phyloP scores from a whole-genome alignment of 139 green algal genomes.

The Penium margaritaceum region DNA sequence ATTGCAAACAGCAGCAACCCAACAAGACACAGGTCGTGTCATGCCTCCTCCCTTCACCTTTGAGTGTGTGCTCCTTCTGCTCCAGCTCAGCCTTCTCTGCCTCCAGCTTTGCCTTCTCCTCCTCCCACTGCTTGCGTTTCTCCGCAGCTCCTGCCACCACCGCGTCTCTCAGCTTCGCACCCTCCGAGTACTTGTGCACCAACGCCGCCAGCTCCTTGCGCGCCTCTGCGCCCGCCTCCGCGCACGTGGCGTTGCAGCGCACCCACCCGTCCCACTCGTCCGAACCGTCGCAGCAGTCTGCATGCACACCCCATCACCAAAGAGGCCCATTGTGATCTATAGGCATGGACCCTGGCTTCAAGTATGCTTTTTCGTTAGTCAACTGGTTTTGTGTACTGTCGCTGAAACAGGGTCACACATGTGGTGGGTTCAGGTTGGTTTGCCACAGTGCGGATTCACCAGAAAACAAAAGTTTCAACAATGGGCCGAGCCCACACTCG shows the following conservation, averaged over 20 bases:
- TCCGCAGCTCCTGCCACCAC: slow-evolving; percentile 37
- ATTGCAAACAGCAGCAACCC: background rate
- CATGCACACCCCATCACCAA: too few species aligned
- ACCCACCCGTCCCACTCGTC: slow-evolving; percentile 64
- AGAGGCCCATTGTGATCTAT: too few species aligned
- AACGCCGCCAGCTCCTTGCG: slow-evolving; percentile 46
- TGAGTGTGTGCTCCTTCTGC: slow-evolving; percentile 40
- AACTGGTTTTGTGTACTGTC: too few species aligned
- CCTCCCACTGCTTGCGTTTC: slow-evolving; percentile 17
- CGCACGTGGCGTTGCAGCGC: slow-evolving; percentile 70
- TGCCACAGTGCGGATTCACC: too few species aligned
- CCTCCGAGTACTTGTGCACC: slow-evolving; percentile 18
- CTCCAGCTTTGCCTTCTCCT: slow-evolving; percentile 17
- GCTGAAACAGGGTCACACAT: too few species aligned
- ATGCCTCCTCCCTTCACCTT: slow-evolving; percentile 16
- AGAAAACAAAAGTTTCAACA: too few species aligned
- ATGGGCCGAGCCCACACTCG: too few species aligned
- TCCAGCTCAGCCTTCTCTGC: slow-evolving; percentile 41
- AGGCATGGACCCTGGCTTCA: too few species aligned
- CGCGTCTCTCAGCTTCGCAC: slow-evolving; percentile 38
- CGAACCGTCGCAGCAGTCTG: slow-evolving; percentile 87
- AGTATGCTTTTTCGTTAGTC: too few species aligned
- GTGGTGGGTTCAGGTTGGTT: too few species aligned
- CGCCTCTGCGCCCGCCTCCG: slow-evolving; percentile 54
- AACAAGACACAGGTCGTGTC: too few species aligned